Base-by-base conservation (phyloP, 78 protist genomes). In the Cyanophora paradoxa region DNA sequence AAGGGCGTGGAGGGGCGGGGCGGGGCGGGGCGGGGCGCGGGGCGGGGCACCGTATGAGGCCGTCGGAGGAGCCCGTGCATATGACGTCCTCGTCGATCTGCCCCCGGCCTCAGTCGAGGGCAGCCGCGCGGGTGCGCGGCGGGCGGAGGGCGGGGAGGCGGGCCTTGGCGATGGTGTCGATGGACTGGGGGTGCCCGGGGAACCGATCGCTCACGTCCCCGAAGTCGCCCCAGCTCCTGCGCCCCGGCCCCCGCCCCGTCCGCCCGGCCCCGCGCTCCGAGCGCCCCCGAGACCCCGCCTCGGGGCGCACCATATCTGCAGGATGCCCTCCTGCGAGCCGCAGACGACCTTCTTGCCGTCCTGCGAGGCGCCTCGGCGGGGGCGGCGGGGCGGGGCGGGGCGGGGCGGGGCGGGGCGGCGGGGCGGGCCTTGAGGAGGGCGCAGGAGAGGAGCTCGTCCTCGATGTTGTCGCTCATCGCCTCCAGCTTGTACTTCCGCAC, bases 381-480 rank as follows among this genome's bases (percentile, higher is more conserved):
- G n/a, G n/a, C n/a, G n/a, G n/a, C n/a, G n/a, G n/a, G n/a, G n/a
- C n/a, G n/a, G n/a, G n/a, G n/a, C n/a, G n/a, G n/a, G n/a, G n/a
- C n/a, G n/a, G n/a, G n/a, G n/a, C n/a, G n/a, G n/a, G n/a, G n/a
- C n/a, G n/a, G n/a, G n/a, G n/a, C n/a, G n/a, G n/a, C n/a, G n/a
- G n/a, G n/a, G 41, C n/a, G n/a, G n/a, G n/a, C n/a, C n/a, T n/a
- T n/a, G n/a, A n/a, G n/a, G n/a, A n/a, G n/a, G n/a, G n/a, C 42
- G 26, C 52, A 8, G n/a, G 84, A 79, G 28, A 79, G 84, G 30
- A 79, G 31, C 52, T 79, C 84, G 30, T 79, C 84, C 2, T 79
- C 84, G 31, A 72, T 33, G 34, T 34, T 20, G 33, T 72, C 78
- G 31, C 79, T 72, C 28, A 5, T 13, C 4, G 52, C 42, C 24